These are phyloP conservation scores for Eimeria maxima DNA, from an alignment of 169 alveolate species.

Conservation along the genomic window DNA sequence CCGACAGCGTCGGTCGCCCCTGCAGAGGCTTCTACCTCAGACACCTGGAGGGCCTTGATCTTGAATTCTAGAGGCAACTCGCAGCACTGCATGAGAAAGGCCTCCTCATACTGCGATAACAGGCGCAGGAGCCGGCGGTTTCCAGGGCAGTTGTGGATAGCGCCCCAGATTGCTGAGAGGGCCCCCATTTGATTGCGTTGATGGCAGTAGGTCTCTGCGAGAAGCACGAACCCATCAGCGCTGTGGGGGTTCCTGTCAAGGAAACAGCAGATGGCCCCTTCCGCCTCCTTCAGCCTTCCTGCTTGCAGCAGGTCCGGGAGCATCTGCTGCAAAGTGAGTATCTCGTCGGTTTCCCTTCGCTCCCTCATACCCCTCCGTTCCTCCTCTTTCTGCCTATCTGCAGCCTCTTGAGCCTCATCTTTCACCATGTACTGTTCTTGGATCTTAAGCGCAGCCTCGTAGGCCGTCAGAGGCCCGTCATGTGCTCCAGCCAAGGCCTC, in stretches of 20 bases:
- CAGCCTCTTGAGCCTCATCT: conserved; percentile 20
- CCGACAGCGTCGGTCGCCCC: background rate
- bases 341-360: conserved; percentile 23
- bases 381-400: conserved; percentile 14
- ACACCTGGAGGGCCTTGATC: background rate
- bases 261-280: conserved; percentile 53
- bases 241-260: conserved; percentile 55
- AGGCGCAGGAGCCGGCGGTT: conserved; percentile 49
- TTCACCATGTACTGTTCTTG: conserved; percentile 23
- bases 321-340: conserved; percentile 41
- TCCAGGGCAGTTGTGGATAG: conserved; percentile 57
- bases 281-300: conserved; percentile 37
- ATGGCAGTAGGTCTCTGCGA: conserved; percentile 27
- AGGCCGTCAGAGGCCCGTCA: conserved; percentile 20
- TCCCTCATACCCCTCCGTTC: conserved; percentile 1
- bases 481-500: background rate
- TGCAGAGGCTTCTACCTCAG: background rate
- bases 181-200: conserved; percentile 46
- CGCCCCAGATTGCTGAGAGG: conserved; percentile 36
- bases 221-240: conserved; percentile 59
- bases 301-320: conserved; percentile 25
- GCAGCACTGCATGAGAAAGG: conserved; percentile 51
- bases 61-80: conserved; percentile 28
- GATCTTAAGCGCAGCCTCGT: conserved; percentile 31
- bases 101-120: conserved; percentile 40